A percentile compares a stretch with the other conserved stretches of the same genome.
Evolutionary conservation across 2,329 filamentous ascomycete species (phyloP).

Genomic region (Boeremia lycopersici): DNA sequence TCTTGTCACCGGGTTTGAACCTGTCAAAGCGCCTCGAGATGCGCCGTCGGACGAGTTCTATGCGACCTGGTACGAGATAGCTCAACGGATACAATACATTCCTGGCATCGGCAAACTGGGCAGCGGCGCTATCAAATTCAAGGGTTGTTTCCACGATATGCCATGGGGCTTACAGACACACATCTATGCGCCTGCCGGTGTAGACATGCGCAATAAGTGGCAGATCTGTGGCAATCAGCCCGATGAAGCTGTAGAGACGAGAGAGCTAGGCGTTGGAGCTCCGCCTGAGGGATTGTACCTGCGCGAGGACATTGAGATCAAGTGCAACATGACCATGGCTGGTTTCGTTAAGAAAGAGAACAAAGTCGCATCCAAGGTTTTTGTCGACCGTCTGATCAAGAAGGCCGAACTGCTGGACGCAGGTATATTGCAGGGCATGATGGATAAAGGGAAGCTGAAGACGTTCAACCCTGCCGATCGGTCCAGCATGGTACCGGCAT

Average conservation of each 20-base stretch:
- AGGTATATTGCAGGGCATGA: constrained; percentile 70
- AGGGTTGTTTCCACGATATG: constrained; percentile 74
- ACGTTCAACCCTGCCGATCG: constrained; percentile 60
- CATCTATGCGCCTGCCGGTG: constrained; percentile 70
- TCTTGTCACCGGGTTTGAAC: constrained; percentile 67
- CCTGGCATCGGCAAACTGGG: constrained; percentile 70
- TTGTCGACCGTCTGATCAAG: constrained; percentile 72
- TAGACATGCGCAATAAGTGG: constrained; percentile 72
- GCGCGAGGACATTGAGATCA: constrained; percentile 73
- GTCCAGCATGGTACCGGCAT: constrained; percentile 13
- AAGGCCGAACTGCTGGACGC: constrained; percentile 73
- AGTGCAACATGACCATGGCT: constrained; percentile 69
- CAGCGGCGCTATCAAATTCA: constrained; percentile 70
- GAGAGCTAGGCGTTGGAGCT: constrained; percentile 68
- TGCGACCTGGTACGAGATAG: constrained; percentile 76
- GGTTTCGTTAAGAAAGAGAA: constrained; percentile 70
- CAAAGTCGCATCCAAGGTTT: constrained; percentile 69
- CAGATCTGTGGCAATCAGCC: constrained; percentile 72
- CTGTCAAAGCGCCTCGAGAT: constrained; percentile 70
- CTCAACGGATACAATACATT: constrained; percentile 70
- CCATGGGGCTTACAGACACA: constrained; percentile 75
- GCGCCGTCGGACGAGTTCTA: constrained; percentile 73
- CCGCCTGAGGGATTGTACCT: constrained; percentile 71
- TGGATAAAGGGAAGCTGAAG: constrained; percentile 67
- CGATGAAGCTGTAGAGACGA: constrained; percentile 66